Evolutionary conservation across 139 green algal species (phyloP), one percentile per base, ranked within the genome.

Genomic region (Spirogloea muscicola): DNA sequence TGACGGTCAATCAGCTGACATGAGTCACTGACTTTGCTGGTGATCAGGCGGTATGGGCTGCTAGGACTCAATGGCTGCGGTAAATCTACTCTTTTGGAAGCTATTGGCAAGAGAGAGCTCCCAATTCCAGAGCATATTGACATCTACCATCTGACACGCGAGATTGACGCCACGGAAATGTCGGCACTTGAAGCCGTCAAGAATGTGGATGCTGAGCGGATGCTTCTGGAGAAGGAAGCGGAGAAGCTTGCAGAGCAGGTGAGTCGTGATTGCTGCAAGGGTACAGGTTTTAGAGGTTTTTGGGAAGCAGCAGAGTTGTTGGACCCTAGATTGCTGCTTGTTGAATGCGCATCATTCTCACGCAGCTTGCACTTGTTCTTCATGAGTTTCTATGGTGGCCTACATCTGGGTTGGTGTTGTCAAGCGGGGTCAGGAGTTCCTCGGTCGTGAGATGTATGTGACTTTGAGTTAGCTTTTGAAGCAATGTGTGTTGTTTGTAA

Each of bases 101-200:
- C 52, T 33, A 75, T 98, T 25, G 91, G 87, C 0, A 76, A 65
- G 3, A 79, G 90, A 25, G 92, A 97, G 64, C 73, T 98, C 10
- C 85, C 88, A 31, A 95, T 97, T 63, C 93, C 93, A 1, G 79
- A 90, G 2, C 93, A 97, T 84, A 93, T 98, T 13, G 91, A 97
- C 70, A 87, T 96, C 36, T 97, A 93, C 86, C 86, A 94, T 77
- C 80, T 98, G 48, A 84, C 93, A 60, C 68, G 87, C 9, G 93
- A 98, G 83, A 91, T 90, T 10, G 80, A 82, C 5, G 89, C 89
- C 46, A 86, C 64, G 49, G 90, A 97, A 68, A 71, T 86, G 60
- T 93, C 87, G 25, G 93, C 93, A 1, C 74, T 98, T 48, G 72
- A 94, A 67, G 67, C 68, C 52, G 80, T 73, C 21, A 49, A 48